A percentile compares a stretch with the other conserved stretches of the same genome.
Conservation (phyloP, 441 rosid genomes). For the Populus tomentosa region DNA sequence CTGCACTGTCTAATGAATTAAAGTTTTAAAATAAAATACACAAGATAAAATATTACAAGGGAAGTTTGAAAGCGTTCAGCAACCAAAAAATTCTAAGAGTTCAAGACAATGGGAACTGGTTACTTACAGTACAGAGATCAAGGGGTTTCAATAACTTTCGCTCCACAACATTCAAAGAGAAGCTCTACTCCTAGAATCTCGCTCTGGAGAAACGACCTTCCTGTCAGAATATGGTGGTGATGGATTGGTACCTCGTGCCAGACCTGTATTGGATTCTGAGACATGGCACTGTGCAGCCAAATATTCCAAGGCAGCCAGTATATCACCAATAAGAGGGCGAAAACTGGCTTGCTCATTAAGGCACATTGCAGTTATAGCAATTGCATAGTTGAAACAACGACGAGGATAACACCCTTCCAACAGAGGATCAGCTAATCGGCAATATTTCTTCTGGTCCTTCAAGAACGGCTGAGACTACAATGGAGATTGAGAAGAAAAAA, state of each 20-base stretch:
- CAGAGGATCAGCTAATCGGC: conserved; percentile 64
- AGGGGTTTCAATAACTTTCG: conserved; percentile 2
- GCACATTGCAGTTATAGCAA: conserved; percentile 91
- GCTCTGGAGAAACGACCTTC: conserved; percentile 8
- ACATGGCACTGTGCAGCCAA: conserved; percentile 47
- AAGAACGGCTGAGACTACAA: conserved; percentile 65
- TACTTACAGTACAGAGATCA: conserved; percentile 24
- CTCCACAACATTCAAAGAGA: conserved; percentile 14
- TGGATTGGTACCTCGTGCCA: conserved; percentile 17
- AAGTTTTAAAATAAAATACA: not conserved
- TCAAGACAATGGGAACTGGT: not conserved
- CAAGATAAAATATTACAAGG: not conserved
- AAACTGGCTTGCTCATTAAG: conserved; percentile 85
- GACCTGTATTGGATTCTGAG: conserved; percentile 27
- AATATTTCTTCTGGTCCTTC: conserved; percentile 75
- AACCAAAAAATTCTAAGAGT: not conserved
- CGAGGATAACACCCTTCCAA: conserved; percentile 67
- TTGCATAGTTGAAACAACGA: conserved; percentile 81
- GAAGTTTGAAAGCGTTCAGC: not conserved
- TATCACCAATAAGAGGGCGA: conserved; percentile 85
- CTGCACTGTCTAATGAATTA: too few relatives aligned
- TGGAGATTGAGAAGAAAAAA: not conserved
- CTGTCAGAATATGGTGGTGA: conserved; percentile 22
- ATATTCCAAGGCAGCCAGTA: conserved; percentile 91
- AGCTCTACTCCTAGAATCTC: conserved; percentile 18